phyloP scores from a whole-genome alignment of 2,329 filamentous ascomycete genomes.

The Fonsecaea pugnacius region DNA sequence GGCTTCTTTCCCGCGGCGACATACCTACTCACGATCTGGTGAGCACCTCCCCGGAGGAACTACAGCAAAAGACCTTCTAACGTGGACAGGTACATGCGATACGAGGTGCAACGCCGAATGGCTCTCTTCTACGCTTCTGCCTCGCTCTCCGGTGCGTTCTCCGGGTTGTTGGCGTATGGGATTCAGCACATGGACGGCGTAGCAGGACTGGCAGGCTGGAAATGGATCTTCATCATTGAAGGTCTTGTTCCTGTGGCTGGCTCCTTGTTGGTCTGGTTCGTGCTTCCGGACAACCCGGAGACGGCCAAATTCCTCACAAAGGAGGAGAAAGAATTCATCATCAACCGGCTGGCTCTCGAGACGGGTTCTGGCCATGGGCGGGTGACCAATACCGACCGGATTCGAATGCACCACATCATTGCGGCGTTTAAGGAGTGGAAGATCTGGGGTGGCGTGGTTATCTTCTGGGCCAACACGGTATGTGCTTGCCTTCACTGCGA shows the following conservation, averaged over 20 bases:
- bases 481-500: not conserved
- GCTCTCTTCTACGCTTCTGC: slow-evolving; percentile 41
- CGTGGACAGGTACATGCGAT: slow-evolving; percentile 43
- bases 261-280: slow-evolving; percentile 57
- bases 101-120: slow-evolving; percentile 40
- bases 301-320: slow-evolving; percentile 71
- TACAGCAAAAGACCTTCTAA: not conserved
- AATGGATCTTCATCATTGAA: slow-evolving; percentile 63
- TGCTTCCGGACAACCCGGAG: slow-evolving; percentile 75
- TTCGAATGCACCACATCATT: slow-evolving; percentile 68
- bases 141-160: slow-evolving; percentile 50
- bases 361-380: slow-evolving; percentile 59
- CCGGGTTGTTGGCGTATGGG: slow-evolving; percentile 55
- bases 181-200: slow-evolving; percentile 54
- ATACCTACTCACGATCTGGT: slow-evolving; percentile 43
- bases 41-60: not conserved
- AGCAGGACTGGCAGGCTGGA: slow-evolving; percentile 53
- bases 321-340: slow-evolving; percentile 68
- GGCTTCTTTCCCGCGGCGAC: slow-evolving; percentile 61
- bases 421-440: slow-evolving; percentile 70
- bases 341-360: slow-evolving; percentile 67
- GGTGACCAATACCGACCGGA: slow-evolving; percentile 65
- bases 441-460: slow-evolving; percentile 57
- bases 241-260: slow-evolving; percentile 57
- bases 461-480: slow-evolving; percentile 36